Percentiles rank a stretch among this genome's conserved stretches.
Evolutionary conservation across 257 asterid genomes (phyloP).

Genomic region (Nicotiana attenuata): DNA sequence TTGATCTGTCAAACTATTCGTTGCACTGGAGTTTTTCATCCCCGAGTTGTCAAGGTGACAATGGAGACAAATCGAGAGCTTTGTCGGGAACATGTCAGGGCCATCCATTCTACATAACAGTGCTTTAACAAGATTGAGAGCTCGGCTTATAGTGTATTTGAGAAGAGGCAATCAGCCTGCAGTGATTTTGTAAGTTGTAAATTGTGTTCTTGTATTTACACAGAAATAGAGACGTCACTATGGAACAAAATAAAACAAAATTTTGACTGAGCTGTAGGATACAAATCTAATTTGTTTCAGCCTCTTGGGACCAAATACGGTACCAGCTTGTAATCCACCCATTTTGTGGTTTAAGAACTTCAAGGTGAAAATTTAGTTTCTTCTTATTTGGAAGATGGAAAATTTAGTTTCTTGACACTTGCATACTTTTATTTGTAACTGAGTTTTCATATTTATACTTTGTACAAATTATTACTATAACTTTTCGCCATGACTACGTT

Average conservation of each 20-base stretch:
- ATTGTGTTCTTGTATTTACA: conserved; percentile 25
- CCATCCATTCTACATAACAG: conserved; percentile 60
- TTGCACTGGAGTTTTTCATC: conserved; percentile 56
- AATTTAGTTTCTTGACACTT: no score
- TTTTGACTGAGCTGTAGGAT: conserved; percentile 1
- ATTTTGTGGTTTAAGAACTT: neutral
- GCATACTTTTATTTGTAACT: no score
- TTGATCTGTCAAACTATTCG: conserved; percentile 74
- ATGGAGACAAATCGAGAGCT: conserved; percentile 17
- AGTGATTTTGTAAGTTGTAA: conserved; percentile 31
- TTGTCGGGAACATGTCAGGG: conserved; percentile 68
- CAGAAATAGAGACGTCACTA: conserved; percentile 17
- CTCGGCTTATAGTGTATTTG: conserved; percentile 2
- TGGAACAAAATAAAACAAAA: neutral
- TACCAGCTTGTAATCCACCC: neutral
- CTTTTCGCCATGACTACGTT: no score
- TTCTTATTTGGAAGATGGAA: no score
- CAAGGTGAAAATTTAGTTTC: no score
- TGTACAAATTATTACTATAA: no score
- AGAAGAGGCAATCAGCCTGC: conserved; percentile 14
- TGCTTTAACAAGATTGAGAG: conserved; percentile 57
- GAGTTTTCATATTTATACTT: no score
- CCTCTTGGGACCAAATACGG: neutral
- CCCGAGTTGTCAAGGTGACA: conserved; percentile 17
- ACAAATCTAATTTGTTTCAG: neutral